A percentile compares a stretch with the other conserved stretches of the same genome.
phyloP scores from a whole-genome alignment of 139 green algal species.

The Chlorella sp. region DNA sequence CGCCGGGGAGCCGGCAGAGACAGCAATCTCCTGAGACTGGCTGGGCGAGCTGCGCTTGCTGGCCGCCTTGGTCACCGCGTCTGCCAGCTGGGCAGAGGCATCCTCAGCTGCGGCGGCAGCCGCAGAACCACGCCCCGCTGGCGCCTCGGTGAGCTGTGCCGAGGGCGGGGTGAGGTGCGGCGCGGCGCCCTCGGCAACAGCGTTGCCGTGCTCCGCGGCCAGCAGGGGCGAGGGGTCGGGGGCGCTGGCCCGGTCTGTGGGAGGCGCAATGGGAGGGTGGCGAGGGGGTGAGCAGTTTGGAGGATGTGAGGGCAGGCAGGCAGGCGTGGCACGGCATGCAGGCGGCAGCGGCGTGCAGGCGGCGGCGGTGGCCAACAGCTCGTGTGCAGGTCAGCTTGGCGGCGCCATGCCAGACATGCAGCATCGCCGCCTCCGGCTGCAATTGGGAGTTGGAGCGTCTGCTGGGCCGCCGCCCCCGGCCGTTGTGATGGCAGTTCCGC shows the following conservation, averaged over 20 bases:
- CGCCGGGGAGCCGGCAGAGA: background rate
- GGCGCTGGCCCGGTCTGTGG: background rate
- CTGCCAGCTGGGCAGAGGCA: background rate
- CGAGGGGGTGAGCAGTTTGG: too few relatives aligned
- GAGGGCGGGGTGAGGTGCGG: background rate
- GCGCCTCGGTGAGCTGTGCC: background rate
- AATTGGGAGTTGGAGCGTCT: too few relatives aligned
- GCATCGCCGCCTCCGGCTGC: too few relatives aligned
- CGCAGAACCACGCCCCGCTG: background rate
- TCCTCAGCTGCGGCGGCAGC: constrained; percentile 1
- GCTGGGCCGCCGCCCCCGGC: too few relatives aligned
- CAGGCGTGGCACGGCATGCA: background rate
- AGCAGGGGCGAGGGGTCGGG: constrained; percentile 14
- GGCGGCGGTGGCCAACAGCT: too few relatives aligned
- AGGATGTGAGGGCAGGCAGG: background rate
- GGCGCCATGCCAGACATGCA: background rate
- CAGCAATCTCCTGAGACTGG: background rate
- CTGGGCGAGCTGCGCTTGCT: constrained; percentile 10
- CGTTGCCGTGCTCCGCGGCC: background rate
- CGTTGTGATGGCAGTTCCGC: background rate
- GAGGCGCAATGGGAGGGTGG: background rate
- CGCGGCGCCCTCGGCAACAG: background rate
- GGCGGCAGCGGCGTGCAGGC: background rate
- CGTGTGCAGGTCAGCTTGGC: background rate
- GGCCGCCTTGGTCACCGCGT: constrained; percentile 22